Base-by-base conservation (phyloP, 176 grass and related monocot genomes). In the Miscanthus lutarioriparius region DNA sequence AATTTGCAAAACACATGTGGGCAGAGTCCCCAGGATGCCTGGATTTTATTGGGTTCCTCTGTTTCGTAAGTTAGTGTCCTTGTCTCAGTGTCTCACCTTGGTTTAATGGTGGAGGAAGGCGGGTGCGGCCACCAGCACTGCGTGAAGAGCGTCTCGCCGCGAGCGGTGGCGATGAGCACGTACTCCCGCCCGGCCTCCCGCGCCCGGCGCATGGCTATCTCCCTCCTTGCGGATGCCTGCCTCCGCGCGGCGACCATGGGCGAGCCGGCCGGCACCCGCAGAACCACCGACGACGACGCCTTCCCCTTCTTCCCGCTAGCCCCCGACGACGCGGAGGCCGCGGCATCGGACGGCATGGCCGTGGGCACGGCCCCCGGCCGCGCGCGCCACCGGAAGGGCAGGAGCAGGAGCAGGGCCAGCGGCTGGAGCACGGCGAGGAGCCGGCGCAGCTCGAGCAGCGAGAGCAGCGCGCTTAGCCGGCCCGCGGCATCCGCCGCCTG, bases 111-210 rank as follows among this genome's bases (percentile, higher is more conserved):
- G 43, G 88, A 72, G 73, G 78, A 49, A 19, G 83, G 22, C 47
- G 37, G 74, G 79, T 90, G 28, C 10, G 92, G 90, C 84, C 90
- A 84, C 94, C 94, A 97, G 32, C 76, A 86, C 86, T 94, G 94
- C 41, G 90, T 94, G 88, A 97, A 97, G 48, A 97, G 72, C 64
- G 90, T 94, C 78, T 97, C 91, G 32, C 88, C 91, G 48, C 89
- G 90, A 0, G 72, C 12, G 16, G 94, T 93, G 53, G 79, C 74
- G 38, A 97, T 66, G 91, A 97, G 83, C 16, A 91, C 89, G 77
- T 86, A 94, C 37, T 94, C 89, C 38, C 91, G 28, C 0, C 85
- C 70, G 39, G 80, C 84, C 38, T 86, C 88, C 26, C 68, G 3
- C 11, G 86, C 92, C 6, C 82, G 88, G 64, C 74, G 58, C 1